Evolutionary conservation across 2,329 filamentous ascomycete species (phyloP), one percentile per base, ranked within the genome.

Genomic region (Cytospora schulzeri): DNA sequence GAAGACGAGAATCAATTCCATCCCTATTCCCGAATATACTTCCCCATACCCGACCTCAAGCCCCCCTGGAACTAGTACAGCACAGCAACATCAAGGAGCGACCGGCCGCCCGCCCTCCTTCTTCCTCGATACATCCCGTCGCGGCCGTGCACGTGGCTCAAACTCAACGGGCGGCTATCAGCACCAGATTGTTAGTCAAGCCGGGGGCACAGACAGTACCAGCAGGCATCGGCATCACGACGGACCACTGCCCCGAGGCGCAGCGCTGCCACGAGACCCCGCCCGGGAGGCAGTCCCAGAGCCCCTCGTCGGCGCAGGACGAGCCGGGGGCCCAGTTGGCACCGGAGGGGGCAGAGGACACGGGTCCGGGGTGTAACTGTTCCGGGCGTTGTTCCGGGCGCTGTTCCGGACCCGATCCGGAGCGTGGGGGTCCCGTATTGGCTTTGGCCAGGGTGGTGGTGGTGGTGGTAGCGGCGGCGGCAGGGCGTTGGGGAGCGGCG

Each of bases 231-330:
- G 74, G 70, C 66, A 83, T 77, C 45, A 78, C 67, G 7, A 69
- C 71, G 17, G 81, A 80, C 86, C 86, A 88, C 61, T 73, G 68
- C 8, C 86, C 86, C 15, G 79, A 82, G n/a, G 84, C 85, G 69
- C 86, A 89, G 61, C 85, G 85, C 75, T 88, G 86, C 79, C 86
- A 89, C 58, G 80, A 77, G 26, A 73, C 75, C 57, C 85, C 85
- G 22, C 76, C 77, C 3, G 57, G 11, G 35, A 86, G 75, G 71
- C 87, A 89, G 75, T 85, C 84, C 84, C 84, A 89, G n/a, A 73
- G 69, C 24, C 87, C 86, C 69, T 88, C 85, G 5, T 75, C 66
- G 45, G 71, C 75, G 76, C 86, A 88, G 24, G 79, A 61, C 17
- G 79, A 74, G 35, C 79, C 80, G 8, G 77, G 71, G 22, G 72